Base-by-base conservation (phyloP, 345 rosid species). In the Carallia brachiata region DNA sequence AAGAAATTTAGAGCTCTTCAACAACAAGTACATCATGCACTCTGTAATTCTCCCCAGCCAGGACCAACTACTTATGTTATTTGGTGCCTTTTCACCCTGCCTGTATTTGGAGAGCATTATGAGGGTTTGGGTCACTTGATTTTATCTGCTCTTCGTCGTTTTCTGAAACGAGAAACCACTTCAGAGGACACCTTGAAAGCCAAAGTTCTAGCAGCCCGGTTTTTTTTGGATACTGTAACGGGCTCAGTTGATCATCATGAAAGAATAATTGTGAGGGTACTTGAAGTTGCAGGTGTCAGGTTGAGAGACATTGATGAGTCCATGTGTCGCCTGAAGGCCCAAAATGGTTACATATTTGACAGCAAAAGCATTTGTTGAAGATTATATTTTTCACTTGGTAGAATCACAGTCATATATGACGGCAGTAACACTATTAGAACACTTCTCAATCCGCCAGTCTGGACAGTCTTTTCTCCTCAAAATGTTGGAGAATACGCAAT, bases 101-200 rank as follows among this genome's bases (percentile, higher is more conserved):
- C 97, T 40, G 55, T 89, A 39, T 90, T 92, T 79, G 97, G 87
- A 23, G 23, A 71, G 0, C 65, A 92, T 62, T 72, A 78, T 27
- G 98, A 95, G 70, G 99, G 99, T 6, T 92, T 95, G 78, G 86
- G 97, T 80, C 99, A 95, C 79, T 80, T 95, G 88, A 76, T 95
- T 4, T 52, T 89, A 70, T 95, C 99, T 18, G 82, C 92, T 66
- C 84, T 95, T 69, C 86, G 84, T 4, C 97, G 91, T 27, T 85
- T 74, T 77, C 79, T 83, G 37, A 95, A 86, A 63, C 70, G 65
- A 13, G 73, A 69, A 19, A 47, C 74, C 54, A 62, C 39, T 31
- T 72, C 77, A 56, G 60, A 81, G 3, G 98, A 88, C 73, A 77
- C 70, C 54, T 71, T 28, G 54, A 73, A 69, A 13, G 91, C 92